Conservation (phyloP, 2,329 filamentous ascomycete species). For the Epichloe gansuensis region DNA sequence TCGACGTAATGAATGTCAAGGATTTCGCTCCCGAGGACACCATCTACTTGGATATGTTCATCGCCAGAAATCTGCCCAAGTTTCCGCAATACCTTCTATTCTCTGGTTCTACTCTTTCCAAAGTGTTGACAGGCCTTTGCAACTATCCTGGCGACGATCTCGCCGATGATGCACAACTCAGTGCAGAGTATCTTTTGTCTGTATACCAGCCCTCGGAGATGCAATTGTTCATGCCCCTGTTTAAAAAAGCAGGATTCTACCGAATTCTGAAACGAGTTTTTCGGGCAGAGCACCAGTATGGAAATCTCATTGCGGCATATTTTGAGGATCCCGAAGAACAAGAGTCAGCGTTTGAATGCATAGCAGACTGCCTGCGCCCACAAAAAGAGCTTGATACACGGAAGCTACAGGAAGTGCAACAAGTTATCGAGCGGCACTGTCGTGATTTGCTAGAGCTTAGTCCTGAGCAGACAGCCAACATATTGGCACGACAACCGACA, state of each 20-base stretch:
- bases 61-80: constrained; percentile 88
- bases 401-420: constrained; percentile 59
- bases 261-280: constrained; percentile 86
- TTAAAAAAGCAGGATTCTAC: constrained; percentile 72
- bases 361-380: constrained; percentile 59
- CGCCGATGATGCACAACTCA: constrained; percentile 90
- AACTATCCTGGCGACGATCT: constrained; percentile 69
- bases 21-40: constrained; percentile 71
- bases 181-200: constrained; percentile 86
- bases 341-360: constrained; percentile 63
- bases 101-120: constrained; percentile 71
- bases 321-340: constrained; percentile 75
- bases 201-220: constrained; percentile 84
- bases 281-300: constrained; percentile 64
- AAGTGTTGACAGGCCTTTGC: constrained; percentile 71
- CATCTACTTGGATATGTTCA: constrained; percentile 96
- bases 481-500: constrained; percentile 47
- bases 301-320: constrained; percentile 64
- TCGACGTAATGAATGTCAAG: constrained; percentile 73
- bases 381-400: constrained; percentile 51
- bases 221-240: constrained; percentile 58
- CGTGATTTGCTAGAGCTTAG: constrained; percentile 54
- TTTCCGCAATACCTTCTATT: constrained; percentile 92
- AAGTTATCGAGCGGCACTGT: constrained; percentile 52
- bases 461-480: constrained; percentile 49